These are phyloP conservation scores for Auxenochlorella pyrenoidosa DNA, from an alignment of 139 green algal genomes.

Conservation along the genomic window DNA sequence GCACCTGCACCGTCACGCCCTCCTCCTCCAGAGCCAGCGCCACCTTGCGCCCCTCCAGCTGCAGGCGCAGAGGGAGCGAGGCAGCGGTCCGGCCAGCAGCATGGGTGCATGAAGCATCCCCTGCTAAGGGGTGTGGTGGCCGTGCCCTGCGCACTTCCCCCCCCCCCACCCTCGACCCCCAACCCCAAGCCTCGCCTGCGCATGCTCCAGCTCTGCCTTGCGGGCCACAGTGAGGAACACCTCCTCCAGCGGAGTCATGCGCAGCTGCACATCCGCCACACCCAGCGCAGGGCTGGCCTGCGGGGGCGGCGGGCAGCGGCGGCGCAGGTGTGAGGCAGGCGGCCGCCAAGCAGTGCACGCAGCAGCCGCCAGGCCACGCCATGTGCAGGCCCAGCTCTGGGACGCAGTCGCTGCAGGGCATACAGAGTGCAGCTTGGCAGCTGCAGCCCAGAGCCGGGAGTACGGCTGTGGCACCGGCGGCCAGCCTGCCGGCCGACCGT, in stretches of 20 bases:
- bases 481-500: too few species aligned
- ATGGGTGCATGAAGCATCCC: too few species aligned
- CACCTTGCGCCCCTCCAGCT: constrained; percentile 44
- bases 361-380: too few species aligned
- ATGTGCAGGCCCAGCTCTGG: not conserved
- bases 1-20: constrained; percentile 34
- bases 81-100: not conserved
- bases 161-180: not conserved
- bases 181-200: constrained; percentile 41
- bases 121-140: too few species aligned
- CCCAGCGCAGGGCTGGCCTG: constrained; percentile 58
- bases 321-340: not conserved
- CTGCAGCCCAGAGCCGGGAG: too few species aligned
- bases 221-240: constrained; percentile 87
- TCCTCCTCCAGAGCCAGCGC: constrained; percentile 39
- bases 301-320: not conserved
- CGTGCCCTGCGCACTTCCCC: not conserved
- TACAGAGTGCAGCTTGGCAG: too few species aligned
- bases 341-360: too few species aligned
- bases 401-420: too few species aligned
- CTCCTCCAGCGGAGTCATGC: constrained; percentile 62
- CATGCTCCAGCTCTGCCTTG: constrained; percentile 53
- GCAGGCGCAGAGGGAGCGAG: not conserved
- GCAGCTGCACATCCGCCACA: constrained; percentile 78
- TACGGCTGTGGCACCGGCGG: too few species aligned